Evolutionary conservation across 1,284 basidiomycete genomes (phyloP).

Genomic region (Apiotrichum veenhuisii): DNA sequence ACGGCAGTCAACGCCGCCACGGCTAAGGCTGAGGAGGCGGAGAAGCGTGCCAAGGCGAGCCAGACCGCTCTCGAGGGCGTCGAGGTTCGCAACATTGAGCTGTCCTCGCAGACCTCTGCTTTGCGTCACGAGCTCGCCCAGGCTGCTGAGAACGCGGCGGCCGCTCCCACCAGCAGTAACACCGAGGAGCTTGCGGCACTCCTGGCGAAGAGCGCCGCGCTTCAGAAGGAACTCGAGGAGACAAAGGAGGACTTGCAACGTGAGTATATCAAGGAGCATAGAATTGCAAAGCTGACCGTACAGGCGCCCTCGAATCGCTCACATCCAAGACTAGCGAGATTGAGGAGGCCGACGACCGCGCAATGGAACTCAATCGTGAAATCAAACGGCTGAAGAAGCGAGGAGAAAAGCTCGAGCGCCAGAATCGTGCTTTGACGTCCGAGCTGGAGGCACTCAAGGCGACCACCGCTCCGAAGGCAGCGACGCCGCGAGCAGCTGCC

Average conservation of each 20-base stretch:
- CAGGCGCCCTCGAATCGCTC: constrained; percentile 7
- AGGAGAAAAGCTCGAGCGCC: constrained; percentile 14
- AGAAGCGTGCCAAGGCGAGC: constrained; percentile 3
- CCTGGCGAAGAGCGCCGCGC: constrained; percentile 31
- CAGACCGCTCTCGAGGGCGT: constrained; percentile 7
- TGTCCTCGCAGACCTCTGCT: constrained; percentile 4
- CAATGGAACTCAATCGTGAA: constrained; percentile 17
- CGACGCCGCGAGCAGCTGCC: not conserved
- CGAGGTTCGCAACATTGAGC: constrained; percentile 14
- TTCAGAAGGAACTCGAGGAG: constrained; percentile 24
- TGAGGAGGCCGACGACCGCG: constrained; percentile 23
- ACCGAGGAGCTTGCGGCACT: constrained; percentile 2
- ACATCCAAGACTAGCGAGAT: constrained; percentile 18
- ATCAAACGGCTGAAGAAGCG: constrained; percentile 6
- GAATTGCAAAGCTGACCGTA: not conserved
- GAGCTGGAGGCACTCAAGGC: constrained; percentile 13
- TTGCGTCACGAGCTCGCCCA: constrained; percentile 9
- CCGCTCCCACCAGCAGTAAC: not conserved
- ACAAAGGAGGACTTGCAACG: constrained; percentile 15
- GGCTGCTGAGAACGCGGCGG: not conserved
- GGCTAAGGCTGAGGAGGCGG: not conserved
- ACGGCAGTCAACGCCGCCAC: not conserved
- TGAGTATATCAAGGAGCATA: not conserved
- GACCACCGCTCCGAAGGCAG: not conserved
- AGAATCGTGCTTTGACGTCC: constrained; percentile 5